Evolutionary conservation across 352 stramenopile species (phyloP).

Genomic region (Blastocystis hominis): DNA sequence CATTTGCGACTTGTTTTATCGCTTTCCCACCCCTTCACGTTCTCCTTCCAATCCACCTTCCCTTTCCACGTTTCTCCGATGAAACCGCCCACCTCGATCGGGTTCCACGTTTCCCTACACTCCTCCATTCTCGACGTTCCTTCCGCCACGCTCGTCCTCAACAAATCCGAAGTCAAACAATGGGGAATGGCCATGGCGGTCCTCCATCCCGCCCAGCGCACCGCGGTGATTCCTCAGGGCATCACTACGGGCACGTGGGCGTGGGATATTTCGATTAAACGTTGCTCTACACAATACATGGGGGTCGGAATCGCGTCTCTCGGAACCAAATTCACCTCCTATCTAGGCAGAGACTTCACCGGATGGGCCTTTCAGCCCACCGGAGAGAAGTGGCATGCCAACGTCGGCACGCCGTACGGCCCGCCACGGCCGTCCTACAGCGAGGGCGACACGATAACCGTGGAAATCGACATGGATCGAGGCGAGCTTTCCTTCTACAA

Average conservation of each 20-base stretch:
- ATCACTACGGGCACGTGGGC: background rate
- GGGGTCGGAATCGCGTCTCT: slow-evolving; percentile 10
- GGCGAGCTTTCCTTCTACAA: slow-evolving; percentile 28
- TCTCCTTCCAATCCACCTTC: background rate
- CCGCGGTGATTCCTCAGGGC: background rate
- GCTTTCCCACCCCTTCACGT: background rate
- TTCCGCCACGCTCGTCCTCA: background rate
- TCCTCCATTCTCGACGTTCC: background rate
- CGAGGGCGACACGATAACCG: background rate
- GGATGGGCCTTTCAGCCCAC: slow-evolving; percentile 50
- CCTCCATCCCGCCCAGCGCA: background rate
- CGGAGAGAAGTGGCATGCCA: slow-evolving; percentile 54
- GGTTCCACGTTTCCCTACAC: background rate
- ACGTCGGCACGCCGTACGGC: slow-evolving; percentile 29
- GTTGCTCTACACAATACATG: slow-evolving; percentile 56
- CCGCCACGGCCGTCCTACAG: slow-evolving; percentile 25
- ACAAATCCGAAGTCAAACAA: slow-evolving; percentile 32
- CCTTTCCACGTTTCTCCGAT: background rate
- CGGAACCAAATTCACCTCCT: slow-evolving; percentile 42
- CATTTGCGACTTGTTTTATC: background rate
- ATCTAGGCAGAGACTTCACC: slow-evolving; percentile 48
- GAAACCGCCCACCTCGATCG: background rate
- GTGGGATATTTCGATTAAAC: slow-evolving; percentile 43
- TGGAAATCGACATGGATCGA: slow-evolving; percentile 36
- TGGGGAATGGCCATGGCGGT: slow-evolving; percentile 43